Percentiles rank a stretch among this genome's conserved stretches.
Evolutionary conservation across 176 grass and related monocot species (phyloP).

Genomic region (Zoysia pacifica): DNA sequence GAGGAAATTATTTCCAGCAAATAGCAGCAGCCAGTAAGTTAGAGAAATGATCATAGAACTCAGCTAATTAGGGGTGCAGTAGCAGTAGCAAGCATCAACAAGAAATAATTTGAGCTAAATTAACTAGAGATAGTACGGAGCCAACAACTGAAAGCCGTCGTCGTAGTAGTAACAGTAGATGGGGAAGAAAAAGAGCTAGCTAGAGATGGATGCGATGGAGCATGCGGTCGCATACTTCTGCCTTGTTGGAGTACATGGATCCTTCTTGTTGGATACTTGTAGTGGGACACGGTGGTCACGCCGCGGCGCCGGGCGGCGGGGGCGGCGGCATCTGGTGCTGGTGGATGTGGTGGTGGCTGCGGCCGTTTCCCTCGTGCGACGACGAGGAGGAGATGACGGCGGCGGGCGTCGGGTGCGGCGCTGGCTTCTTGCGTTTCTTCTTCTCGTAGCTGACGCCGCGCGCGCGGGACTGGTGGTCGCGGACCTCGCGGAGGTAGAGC

Average conservation of each 20-base stretch:
- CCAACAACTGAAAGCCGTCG: background rate
- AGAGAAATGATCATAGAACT: slow-evolving; percentile 33
- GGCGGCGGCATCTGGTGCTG: slow-evolving; percentile 51
- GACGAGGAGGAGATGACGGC: slow-evolving; percentile 30
- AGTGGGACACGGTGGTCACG: background rate
- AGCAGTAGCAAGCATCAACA: slow-evolving; percentile 32
- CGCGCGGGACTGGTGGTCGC: slow-evolving; percentile 86
- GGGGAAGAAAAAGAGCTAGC: background rate
- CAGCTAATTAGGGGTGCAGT: slow-evolving; percentile 37
- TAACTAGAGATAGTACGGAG: background rate
- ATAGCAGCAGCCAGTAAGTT: slow-evolving; percentile 23
- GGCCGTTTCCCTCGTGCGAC: slow-evolving; percentile 18
- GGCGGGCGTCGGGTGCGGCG: too few relatives aligned
- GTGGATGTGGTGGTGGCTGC: slow-evolving; percentile 28
- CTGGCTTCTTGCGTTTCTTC: slow-evolving; percentile 91
- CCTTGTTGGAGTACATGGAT: too few relatives aligned
- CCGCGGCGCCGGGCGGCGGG: slow-evolving; percentile 48
- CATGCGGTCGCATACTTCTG: slow-evolving; percentile 44
- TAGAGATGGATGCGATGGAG: too few relatives aligned
- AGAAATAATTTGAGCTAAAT: background rate
- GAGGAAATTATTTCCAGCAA: slow-evolving; percentile 28
- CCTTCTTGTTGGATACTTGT: background rate
- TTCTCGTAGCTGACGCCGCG: slow-evolving; percentile 94
- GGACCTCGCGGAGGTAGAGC: slow-evolving; percentile 91
- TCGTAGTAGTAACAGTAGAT: background rate